Conservation (phyloP, 1,284 basidiomycete species). For the Sporisorium graminicola region DNA sequence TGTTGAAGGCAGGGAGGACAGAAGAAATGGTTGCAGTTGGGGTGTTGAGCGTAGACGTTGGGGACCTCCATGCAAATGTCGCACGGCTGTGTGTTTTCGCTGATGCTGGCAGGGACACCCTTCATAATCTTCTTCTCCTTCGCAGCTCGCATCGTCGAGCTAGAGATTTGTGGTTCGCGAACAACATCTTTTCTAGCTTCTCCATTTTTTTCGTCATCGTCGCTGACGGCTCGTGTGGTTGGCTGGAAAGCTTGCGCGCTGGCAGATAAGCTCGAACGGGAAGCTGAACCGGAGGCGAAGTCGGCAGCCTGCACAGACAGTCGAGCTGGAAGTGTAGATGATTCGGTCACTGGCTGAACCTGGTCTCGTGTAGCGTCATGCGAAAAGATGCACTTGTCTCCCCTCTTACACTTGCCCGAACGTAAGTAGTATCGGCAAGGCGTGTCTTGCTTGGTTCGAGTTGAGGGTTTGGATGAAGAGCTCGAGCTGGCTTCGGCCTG, state of each 20-base stretch:
- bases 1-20: constrained; percentile 34
- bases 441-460: not conserved
- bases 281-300: constrained; percentile 5
- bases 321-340: not conserved
- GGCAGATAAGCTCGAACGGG: constrained; percentile 14
- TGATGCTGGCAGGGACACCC: constrained; percentile 20
- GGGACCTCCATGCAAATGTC: constrained; percentile 51
- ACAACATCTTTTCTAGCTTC: constrained; percentile 14
- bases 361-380: constrained; percentile 11
- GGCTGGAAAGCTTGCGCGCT: constrained; percentile 20
- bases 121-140: not conserved
- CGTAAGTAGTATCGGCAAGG: constrained; percentile 40
- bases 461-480: not conserved
- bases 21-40: constrained; percentile 50
- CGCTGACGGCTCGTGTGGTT: not conserved
- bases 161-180: not conserved
- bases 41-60: constrained; percentile 33
- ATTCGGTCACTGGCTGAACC: not conserved
- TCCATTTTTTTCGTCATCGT: constrained; percentile 17
- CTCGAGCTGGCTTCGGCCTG: constrained; percentile 13
- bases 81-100: constrained; percentile 24
- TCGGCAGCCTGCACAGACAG: constrained; percentile 19
- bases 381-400: constrained; percentile 37
- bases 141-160: not conserved
- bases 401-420: constrained; percentile 41